Conservation (phyloP, 352 stramenopile genomes). For the Pythium pyrilobum region DNA sequence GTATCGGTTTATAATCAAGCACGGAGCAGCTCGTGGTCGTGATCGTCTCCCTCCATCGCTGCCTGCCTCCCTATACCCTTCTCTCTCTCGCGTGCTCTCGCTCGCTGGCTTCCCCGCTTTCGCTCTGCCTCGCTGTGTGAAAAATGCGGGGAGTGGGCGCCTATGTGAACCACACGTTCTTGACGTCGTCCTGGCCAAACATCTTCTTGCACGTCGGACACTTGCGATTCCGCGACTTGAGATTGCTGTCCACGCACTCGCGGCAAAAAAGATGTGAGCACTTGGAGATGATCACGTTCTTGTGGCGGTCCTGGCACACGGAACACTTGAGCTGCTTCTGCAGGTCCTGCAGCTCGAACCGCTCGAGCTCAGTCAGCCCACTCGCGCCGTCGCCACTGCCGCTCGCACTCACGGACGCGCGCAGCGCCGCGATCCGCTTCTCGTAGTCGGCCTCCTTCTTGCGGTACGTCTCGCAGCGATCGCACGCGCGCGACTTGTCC, state of each 20-base stretch:
- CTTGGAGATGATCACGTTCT: conserved; percentile 87
- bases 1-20: too few relatives aligned
- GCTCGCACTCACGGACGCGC: conserved; percentile 11
- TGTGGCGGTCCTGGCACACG: conserved; percentile 79
- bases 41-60: too few relatives aligned
- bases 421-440: conserved; percentile 34
- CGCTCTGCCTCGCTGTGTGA: not conserved
- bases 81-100: too few relatives aligned
- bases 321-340: conserved; percentile 84
- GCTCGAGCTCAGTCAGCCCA: conserved; percentile 67
- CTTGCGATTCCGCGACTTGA: conserved; percentile 87
- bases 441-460: conserved; percentile 53
- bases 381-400: conserved; percentile 11
- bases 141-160: too few relatives aligned
- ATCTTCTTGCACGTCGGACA: conserved; percentile 89
- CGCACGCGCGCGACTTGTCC: conserved; percentile 49
- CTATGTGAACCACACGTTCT: conserved; percentile 81
- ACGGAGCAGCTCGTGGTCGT: too few relatives aligned
- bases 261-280: conserved; percentile 89
- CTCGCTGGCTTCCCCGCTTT: not conserved
- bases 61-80: too few relatives aligned
- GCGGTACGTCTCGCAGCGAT: conserved; percentile 44
- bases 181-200: conserved; percentile 87
- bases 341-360: conserved; percentile 75
- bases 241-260: conserved; percentile 83